A percentile compares a stretch with the other conserved stretches of the same genome.
Conservation (phyloP, 495 filamentous ascomycete genomes). For the Oidiodendron maius region DNA sequence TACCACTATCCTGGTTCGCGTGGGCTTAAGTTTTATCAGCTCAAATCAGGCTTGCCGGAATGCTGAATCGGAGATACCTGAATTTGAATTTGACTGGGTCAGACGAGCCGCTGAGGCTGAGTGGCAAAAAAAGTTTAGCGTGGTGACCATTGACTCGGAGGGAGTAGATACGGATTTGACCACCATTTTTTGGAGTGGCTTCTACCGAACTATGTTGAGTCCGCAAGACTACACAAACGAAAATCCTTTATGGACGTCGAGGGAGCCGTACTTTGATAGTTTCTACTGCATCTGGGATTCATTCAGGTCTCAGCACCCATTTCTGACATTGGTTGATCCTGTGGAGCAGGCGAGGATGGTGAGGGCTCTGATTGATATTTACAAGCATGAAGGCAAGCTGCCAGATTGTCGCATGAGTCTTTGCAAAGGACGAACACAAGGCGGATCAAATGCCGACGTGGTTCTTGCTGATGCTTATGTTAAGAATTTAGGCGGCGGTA, state of each 20-base stretch:
- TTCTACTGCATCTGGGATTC: conserved; percentile 73
- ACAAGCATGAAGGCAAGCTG: conserved; percentile 59
- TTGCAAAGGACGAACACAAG: conserved; percentile 66
- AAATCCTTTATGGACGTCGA: conserved; percentile 63
- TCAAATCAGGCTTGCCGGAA: conserved; percentile 56
- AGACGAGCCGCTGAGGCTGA: conserved; percentile 42
- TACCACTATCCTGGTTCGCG: conserved; percentile 49
- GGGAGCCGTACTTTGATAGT: conserved; percentile 71
- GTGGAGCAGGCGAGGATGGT: conserved; percentile 59
- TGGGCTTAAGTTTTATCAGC: conserved; percentile 65
- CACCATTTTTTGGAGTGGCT: conserved; percentile 61
- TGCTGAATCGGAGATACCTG: conserved; percentile 59
- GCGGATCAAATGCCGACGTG: conserved; percentile 71
- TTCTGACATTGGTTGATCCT: conserved; percentile 64
- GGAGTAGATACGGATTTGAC: conserved; percentile 48
- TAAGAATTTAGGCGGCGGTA: conserved; percentile 52
- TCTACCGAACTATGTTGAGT: conserved; percentile 64
- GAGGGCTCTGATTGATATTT: conserved; percentile 63
- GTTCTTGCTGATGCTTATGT: conserved; percentile 62
- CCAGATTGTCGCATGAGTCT: conserved; percentile 62
- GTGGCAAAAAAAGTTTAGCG: conserved; percentile 57
- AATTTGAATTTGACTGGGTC: conserved; percentile 54
- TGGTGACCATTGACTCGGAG: conserved; percentile 44
- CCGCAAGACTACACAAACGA: conserved; percentile 75
- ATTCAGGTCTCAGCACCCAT: conserved; percentile 62